Conservation (phyloP, 2,329 filamentous ascomycete genomes). For the Alternaria ventricosa region DNA sequence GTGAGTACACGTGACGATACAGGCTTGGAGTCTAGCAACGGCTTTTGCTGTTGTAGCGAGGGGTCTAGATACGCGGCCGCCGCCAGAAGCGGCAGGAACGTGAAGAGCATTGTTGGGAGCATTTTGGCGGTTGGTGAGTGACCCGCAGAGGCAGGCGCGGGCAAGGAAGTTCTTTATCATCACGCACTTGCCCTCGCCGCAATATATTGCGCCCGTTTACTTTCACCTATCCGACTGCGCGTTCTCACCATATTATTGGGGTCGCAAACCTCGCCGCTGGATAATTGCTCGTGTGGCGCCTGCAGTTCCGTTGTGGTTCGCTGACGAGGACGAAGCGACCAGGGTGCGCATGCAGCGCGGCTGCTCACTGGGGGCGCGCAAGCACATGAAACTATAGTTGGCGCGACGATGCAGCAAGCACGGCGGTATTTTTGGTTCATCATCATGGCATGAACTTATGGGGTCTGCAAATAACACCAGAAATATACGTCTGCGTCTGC, state of each 20-base stretch:
- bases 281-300: conserved; percentile 9
- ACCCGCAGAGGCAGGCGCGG: not conserved
- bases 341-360: conserved; percentile 9
- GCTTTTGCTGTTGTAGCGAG: conserved; percentile 11
- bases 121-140: not conserved
- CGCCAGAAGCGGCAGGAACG: not conserved
- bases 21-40: conserved; percentile 2
- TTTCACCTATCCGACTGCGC: not conserved
- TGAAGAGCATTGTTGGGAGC: not conserved
- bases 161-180: not conserved
- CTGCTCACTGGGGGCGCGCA: not conserved
- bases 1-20: not conserved
- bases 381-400: conserved; percentile 7
- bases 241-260: conserved; percentile 2
- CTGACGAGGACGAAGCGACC: not conserved
- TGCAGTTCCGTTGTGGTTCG: conserved; percentile 13
- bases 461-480: not conserved
- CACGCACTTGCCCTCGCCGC: not conserved
- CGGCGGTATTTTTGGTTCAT: not conserved
- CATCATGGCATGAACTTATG: not conserved
- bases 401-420: not conserved
- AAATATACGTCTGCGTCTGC: not conserved
- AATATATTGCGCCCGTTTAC: not conserved
- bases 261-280: not conserved
- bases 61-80: conserved; percentile 5